Conservation (phyloP, 306 rosid species). For the Malus orientalis region DNA sequence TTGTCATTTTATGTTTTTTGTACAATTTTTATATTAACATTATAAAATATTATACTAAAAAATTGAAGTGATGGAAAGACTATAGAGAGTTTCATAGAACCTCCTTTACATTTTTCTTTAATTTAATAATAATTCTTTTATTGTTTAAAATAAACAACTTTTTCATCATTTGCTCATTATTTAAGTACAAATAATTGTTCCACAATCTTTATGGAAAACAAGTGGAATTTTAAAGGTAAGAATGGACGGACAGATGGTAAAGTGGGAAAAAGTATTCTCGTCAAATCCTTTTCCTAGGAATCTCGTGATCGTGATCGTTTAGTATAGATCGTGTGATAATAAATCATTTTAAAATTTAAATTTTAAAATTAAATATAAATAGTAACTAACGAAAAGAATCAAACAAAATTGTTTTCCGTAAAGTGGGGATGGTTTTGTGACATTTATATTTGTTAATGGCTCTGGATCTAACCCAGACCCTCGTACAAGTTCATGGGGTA, state of each 20-base stretch:
- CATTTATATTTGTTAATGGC: not conserved
- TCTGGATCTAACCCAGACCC: not conserved
- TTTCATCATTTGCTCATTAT: not conserved
- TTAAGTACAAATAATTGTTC: not conserved
- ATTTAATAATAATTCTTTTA: too few species aligned
- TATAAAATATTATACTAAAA: too few species aligned
- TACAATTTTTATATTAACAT: accelerated
- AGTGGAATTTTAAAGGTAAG: not conserved
- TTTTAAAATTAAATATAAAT: too few species aligned
- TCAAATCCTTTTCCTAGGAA: accelerated
- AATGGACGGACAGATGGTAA: not conserved
- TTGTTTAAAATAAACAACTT: not conserved
- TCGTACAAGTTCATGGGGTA: not conserved
- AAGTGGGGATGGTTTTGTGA: not conserved
- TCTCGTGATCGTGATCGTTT: too few species aligned
- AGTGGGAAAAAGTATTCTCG: not conserved
- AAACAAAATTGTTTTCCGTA: not conserved
- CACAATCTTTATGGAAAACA: not conserved
- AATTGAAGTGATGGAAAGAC: accelerated
- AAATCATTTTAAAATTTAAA: too few species aligned
- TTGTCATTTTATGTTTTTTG: too few species aligned
- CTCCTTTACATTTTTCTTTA: too few species aligned
- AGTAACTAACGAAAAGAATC: too few species aligned
- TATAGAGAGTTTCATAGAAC: too few species aligned
- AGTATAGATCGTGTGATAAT: too few species aligned